Evolutionary conservation across 352 stramenopile species (phyloP), one percentile per base, ranked within the genome.

Genomic region (Plasmopara halstedii): DNA sequence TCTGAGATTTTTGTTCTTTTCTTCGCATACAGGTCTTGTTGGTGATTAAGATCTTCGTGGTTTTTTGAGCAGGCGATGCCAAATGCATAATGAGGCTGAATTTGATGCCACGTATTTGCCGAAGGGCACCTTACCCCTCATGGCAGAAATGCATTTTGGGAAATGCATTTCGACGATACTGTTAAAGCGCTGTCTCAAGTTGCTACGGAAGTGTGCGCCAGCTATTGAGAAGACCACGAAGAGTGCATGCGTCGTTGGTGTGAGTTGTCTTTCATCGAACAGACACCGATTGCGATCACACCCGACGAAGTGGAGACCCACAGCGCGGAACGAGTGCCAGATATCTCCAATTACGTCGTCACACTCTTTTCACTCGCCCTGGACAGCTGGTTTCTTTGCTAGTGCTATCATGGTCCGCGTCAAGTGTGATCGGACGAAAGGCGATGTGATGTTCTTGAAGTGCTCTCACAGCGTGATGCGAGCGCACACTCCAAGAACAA

Each of bases 401-500:
- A 31, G 26, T 11, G 11, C 26, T 11, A 31, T 31, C 6, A 11
- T 31, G 6, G 11, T 11, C 26, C 26, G 11, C 11, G 26, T 31
- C 11, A 11, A 6, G 11, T 11, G 26, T 6, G 26, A 11, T 6
- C 11, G 26, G 26, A 31, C 6, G 26, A 31, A 11, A 31, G 26
- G 11, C 6, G 26, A 6, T 11, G 11, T 11, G 6, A 31, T 6
- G 26, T 31, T 6, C 6, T 31, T 6, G 6, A 31, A 6, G 11
- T 31, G 26, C 11, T 31, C 26, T 11, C 26, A 31, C 6, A 31
- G 26, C 11, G 26, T n/a, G n/a, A n/a, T n/a, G 29, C 29, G 3
- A 49, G 42, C n/a, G 42, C 23, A 31, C 42, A 49, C 10, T 49
- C 42, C 13, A 49, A 49, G 42, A 41, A 49, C 29, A 49, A 33